Conservation (phyloP, 164 flowering plant species). For the Euptelea pleiosperma region DNA sequence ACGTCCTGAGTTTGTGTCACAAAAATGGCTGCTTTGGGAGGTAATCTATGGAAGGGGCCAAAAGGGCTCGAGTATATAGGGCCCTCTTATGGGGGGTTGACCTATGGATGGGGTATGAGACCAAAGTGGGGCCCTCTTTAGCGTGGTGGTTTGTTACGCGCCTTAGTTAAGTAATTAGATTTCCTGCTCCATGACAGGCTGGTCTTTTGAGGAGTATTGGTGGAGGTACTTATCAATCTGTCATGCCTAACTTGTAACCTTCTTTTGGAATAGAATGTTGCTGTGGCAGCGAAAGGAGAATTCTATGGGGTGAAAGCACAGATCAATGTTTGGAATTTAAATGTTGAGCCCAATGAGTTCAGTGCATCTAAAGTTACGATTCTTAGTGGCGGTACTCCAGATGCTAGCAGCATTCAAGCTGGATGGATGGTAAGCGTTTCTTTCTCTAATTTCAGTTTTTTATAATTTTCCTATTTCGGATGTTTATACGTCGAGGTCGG, state of each 20-base stretch:
- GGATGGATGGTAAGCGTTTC: constrained; percentile 4
- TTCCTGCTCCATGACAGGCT: too few relatives aligned
- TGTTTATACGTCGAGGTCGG: neutral
- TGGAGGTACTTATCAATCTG: neutral
- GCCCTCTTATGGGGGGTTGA: too few relatives aligned
- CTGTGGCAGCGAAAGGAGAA: neutral
- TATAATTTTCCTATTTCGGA: neutral
- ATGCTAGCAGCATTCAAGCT: constrained; percentile 1
- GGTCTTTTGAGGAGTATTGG: neutral
- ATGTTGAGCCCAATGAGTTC: constrained; percentile 4
- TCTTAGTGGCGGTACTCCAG: neutral
- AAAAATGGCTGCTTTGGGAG: too few relatives aligned
- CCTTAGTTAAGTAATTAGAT: too few relatives aligned
- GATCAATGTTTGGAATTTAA: constrained; percentile 20
- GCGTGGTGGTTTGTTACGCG: neutral
- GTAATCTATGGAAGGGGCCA: too few relatives aligned
- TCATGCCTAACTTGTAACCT: neutral
- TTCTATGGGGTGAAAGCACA: neutral
- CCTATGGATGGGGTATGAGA: too few relatives aligned
- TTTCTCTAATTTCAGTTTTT: neutral
- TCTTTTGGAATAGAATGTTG: neutral
- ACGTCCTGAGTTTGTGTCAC: too few relatives aligned
- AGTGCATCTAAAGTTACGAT: neutral
- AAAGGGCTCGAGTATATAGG: too few relatives aligned
- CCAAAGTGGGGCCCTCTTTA: too few relatives aligned